Evolutionary conservation across 1,284 basidiomycete genomes (phyloP).

Genomic region (Irpex sp.): DNA sequence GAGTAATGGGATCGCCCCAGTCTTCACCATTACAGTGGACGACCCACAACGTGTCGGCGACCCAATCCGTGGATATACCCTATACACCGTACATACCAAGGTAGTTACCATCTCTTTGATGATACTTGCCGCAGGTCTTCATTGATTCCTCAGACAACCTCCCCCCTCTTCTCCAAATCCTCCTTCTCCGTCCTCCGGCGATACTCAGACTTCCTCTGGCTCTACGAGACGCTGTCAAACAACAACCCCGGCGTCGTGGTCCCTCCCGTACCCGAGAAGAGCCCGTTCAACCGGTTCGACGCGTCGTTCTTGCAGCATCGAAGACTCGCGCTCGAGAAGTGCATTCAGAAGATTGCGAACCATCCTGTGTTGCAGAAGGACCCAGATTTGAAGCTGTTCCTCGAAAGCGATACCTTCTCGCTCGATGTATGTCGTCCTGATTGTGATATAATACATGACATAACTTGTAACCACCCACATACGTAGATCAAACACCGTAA

Average conservation of each 20-base stretch:
- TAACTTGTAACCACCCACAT: neutral
- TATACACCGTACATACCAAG: slow-evolving; percentile 91
- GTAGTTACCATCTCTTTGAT: slow-evolving; percentile 37
- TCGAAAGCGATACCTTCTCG: slow-evolving; percentile 84
- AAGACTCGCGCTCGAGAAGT: slow-evolving; percentile 81
- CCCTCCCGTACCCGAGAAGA: slow-evolving; percentile 96
- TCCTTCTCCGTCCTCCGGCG: slow-evolving; percentile 89
- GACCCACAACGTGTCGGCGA: slow-evolving; percentile 95
- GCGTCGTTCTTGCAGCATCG: slow-evolving; percentile 86
- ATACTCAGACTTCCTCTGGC: slow-evolving; percentile 97
- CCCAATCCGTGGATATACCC: slow-evolving; percentile 86
- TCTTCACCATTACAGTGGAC: slow-evolving; percentile 81
- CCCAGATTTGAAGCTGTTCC: slow-evolving; percentile 79
- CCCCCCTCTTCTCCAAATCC: slow-evolving; percentile 76
- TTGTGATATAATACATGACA: neutral
- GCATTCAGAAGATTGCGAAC: slow-evolving; percentile 83
- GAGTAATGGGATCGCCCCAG: slow-evolving; percentile 43
- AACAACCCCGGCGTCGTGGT: slow-evolving; percentile 98
- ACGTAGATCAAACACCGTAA: slow-evolving; percentile 83
- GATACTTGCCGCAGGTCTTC: neutral
- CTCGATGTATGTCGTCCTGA: slow-evolving; percentile 59
- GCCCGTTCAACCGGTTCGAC: slow-evolving; percentile 86
- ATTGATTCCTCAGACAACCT: slow-evolving; percentile 60
- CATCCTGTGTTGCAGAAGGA: slow-evolving; percentile 87
- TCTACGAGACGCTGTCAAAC: slow-evolving; percentile 84